Evolutionary conservation across 768 basidiomycete genomes (phyloP), one percentile per base, ranked within the genome.

Genomic region (Rossbeevera mucosa): DNA sequence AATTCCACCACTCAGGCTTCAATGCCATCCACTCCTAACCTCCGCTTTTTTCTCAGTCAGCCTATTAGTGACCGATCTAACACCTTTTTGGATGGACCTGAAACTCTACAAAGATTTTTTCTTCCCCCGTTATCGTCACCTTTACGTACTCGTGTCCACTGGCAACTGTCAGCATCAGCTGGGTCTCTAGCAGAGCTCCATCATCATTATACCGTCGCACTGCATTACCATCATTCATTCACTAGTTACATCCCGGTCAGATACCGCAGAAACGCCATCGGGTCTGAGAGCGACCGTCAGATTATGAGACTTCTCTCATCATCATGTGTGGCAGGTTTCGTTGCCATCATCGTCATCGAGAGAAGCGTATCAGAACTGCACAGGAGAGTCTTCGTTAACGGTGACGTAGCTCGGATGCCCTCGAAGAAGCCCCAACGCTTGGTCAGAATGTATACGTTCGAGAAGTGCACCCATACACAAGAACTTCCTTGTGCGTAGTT

Each of bases 401-500:
- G 16, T 18, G 44, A n/a, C 28, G 24, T 45, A 47, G 49, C 18
- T 20, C 0, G 16, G 1, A 29, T 20, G n/a, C 46, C 44, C 18
- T 20, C 28, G 57, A 51, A 43, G 40, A 43, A 44, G 31, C n/a
- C 5, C 21, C 40, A 45, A n/a, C n/a, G n/a, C n/a, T n/a, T 44
- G 56, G 21, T 21, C 40, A 41, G 40, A 28, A 40, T 25, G 12
- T 29, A 36, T 26, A 24, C 7, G n/a, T n/a, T 21, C 18, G 7
- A 5, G 24, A 4, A 20, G 25, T 21, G 28, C 21, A 9, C 16
- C n/a, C n/a, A n/a, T n/a, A n/a, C n/a, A n/a, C 18, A 82, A 82
- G 28, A 85, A 75, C 73, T 76, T 74, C 62, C 64, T 85, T 71
- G 84, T 85, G 65, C 50, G 79, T 74, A 16, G 47, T 45, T 12